These are phyloP conservation scores for Neoascochyta sp. DNA, from an alignment of 2,329 filamentous ascomycete species.

Conservation along the genomic window DNA sequence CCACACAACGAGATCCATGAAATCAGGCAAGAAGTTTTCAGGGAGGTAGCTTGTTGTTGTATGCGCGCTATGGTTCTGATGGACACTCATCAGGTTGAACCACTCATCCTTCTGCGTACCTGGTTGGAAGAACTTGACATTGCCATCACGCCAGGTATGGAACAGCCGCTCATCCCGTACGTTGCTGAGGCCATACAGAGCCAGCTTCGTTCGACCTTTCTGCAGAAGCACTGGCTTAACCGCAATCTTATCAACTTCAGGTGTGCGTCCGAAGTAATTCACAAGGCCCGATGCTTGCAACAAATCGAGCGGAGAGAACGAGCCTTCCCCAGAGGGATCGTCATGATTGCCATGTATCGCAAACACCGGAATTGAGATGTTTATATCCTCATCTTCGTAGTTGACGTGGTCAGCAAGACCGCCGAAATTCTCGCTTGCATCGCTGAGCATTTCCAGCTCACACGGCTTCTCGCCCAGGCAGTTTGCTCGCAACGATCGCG, in stretches of 20 bases:
- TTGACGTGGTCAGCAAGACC: slow-evolving; percentile 90
- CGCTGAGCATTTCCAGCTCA: slow-evolving; percentile 89
- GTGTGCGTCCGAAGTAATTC: slow-evolving; percentile 92
- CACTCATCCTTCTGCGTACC: slow-evolving; percentile 77
- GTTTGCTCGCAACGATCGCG: slow-evolving; percentile 88
- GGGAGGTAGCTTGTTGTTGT: slow-evolving; percentile 92
- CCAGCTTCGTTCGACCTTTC: slow-evolving; percentile 88
- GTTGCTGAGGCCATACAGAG: slow-evolving; percentile 91
- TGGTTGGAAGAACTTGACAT: slow-evolving; percentile 90
- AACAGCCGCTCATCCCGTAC: slow-evolving; percentile 93
- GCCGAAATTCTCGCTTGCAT: slow-evolving; percentile 86
- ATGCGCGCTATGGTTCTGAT: slow-evolving; percentile 93
- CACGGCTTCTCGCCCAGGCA: slow-evolving; percentile 94
- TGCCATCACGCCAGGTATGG: slow-evolving; percentile 85
- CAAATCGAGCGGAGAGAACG: slow-evolving; percentile 84
- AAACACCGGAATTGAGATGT: slow-evolving; percentile 94
- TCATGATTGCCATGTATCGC: slow-evolving; percentile 99
- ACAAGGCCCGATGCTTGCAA: slow-evolving; percentile 86
- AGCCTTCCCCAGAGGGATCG: slow-evolving; percentile 93
- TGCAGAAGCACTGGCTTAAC: slow-evolving; percentile 89
- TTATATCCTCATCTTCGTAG: slow-evolving; percentile 96
- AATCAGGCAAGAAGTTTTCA: slow-evolving; percentile 86
- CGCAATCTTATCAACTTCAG: slow-evolving; percentile 88
- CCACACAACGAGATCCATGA: slow-evolving; percentile 90
- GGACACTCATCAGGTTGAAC: slow-evolving; percentile 94